Conservation (phyloP, 441 rosid genomes). For the Gossypium schwendimanii region DNA sequence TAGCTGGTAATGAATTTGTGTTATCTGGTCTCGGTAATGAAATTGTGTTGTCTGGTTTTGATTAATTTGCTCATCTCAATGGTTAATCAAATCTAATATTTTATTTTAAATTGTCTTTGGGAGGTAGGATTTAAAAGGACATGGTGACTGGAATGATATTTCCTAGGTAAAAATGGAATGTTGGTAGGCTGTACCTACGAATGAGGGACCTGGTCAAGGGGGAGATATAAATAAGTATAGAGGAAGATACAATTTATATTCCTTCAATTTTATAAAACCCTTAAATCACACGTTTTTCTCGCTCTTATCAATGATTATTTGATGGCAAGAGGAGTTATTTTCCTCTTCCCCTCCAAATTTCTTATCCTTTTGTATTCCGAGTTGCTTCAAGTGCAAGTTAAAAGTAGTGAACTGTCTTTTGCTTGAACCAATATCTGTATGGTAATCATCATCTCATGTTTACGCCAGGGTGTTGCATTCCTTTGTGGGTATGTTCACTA, state of each 20-base stretch:
- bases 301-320: background rate
- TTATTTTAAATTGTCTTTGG: no score
- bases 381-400: background rate
- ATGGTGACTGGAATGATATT: no score
- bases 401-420: background rate
- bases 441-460: slow-evolving; percentile 1
- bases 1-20: background rate
- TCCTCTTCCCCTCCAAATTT: background rate
- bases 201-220: no score
- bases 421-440: background rate
- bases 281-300: background rate
- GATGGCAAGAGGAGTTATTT: background rate
- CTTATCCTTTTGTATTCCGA: background rate
- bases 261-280: no score
- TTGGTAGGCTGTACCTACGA: no score
- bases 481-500: slow-evolving; percentile 92
- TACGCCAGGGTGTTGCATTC: slow-evolving; percentile 74
- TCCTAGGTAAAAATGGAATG: no score
- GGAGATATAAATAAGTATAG: no score
- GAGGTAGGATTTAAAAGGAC: no score
- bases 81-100: no score
- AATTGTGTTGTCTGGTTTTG: no score
- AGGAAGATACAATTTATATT: no score
- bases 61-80: no score
- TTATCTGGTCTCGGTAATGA: background rate